These are phyloP conservation scores for Sutorius australiensis DNA, from an alignment of 768 basidiomycete species.

Conservation along the genomic window DNA sequence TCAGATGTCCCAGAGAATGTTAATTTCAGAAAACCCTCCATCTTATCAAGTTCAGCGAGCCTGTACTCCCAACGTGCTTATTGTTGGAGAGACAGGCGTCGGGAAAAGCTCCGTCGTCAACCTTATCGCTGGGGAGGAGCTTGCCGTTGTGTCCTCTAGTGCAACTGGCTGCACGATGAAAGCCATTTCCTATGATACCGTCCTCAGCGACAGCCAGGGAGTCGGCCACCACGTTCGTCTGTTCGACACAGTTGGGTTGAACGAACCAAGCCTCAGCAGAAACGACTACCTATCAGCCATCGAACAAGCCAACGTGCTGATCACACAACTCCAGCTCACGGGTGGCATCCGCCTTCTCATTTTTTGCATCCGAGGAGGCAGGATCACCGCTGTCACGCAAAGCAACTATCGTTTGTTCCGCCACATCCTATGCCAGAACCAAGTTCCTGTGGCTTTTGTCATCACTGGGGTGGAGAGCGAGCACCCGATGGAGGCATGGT, in stretches of 20 bases:
- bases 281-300: slow-evolving; percentile 24
- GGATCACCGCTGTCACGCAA: slow-evolving; percentile 22
- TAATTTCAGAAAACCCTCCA: not conserved
- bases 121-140: slow-evolving; percentile 29
- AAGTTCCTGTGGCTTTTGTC: slow-evolving; percentile 30
- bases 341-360: slow-evolving; percentile 29
- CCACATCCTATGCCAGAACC: slow-evolving; percentile 25
- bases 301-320: slow-evolving; percentile 29
- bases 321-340: slow-evolving; percentile 25
- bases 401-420: slow-evolving; percentile 29
- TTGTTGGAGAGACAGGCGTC: slow-evolving; percentile 31
- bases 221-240: slow-evolving; percentile 17
- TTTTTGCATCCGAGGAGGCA: slow-evolving; percentile 33
- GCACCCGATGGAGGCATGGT: slow-evolving; percentile 31
- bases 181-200: slow-evolving; percentile 20
- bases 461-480: slow-evolving; percentile 32
- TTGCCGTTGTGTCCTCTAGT: slow-evolving; percentile 27
- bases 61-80: slow-evolving; percentile 32
- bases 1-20: slow-evolving; percentile 4
- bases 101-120: slow-evolving; percentile 43
- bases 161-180: slow-evolving; percentile 35
- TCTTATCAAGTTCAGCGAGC: slow-evolving; percentile 10
- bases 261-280: slow-evolving; percentile 21
- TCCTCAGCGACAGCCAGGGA: slow-evolving; percentile 10
- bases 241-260: slow-evolving; percentile 33